Percentiles rank a stretch among this genome's conserved stretches.
These are phyloP conservation scores for Escallonia herrerae DNA, from an alignment of 129 eudicot genomes.

Conservation along the genomic window DNA sequence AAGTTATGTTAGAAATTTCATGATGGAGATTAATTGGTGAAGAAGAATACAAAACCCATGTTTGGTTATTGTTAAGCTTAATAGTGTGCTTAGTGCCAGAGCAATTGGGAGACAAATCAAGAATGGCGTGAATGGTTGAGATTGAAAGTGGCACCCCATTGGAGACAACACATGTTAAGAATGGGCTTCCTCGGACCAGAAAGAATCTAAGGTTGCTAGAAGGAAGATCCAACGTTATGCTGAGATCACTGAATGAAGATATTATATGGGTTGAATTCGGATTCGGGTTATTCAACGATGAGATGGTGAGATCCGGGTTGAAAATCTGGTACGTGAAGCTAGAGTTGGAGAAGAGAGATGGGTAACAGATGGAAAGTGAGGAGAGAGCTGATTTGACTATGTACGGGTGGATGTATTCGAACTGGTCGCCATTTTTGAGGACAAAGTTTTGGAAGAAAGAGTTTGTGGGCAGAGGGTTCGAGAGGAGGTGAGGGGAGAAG, in stretches of 20 bases:
- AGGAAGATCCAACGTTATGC: constrained; percentile 70
- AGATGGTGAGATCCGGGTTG: constrained; percentile 59
- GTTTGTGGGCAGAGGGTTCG: constrained; percentile 18
- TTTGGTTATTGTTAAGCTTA: too few relatives aligned
- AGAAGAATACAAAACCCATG: too few relatives aligned
- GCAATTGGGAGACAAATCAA: too few relatives aligned
- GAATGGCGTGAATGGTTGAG: too few relatives aligned
- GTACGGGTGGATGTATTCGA: constrained; percentile 22
- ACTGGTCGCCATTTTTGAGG: constrained; percentile 25
- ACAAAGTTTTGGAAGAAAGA: constrained; percentile 20
- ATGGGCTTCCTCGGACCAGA: constrained; percentile 26
- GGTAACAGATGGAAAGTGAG: constrained; percentile 68
- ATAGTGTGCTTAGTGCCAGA: too few relatives aligned
- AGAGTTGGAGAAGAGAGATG: constrained; percentile 48
- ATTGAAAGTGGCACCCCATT: too few relatives aligned
- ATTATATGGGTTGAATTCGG: constrained; percentile 49
- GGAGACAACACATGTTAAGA: too few relatives aligned
- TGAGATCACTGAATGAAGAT: constrained; percentile 56
- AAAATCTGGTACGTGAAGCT: constrained; percentile 59
- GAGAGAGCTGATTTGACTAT: constrained; percentile 24
- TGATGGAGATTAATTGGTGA: too few relatives aligned
- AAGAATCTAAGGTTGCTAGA: constrained; percentile 54
- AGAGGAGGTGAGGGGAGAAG: constrained; percentile 35
- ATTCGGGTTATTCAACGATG: constrained; percentile 31
- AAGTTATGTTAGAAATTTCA: background rate